Percentiles rank a stretch among this genome's conserved stretches.
phyloP scores from a whole-genome alignment of 306 rosid genomes.

The Erythrophleum fordii region DNA sequence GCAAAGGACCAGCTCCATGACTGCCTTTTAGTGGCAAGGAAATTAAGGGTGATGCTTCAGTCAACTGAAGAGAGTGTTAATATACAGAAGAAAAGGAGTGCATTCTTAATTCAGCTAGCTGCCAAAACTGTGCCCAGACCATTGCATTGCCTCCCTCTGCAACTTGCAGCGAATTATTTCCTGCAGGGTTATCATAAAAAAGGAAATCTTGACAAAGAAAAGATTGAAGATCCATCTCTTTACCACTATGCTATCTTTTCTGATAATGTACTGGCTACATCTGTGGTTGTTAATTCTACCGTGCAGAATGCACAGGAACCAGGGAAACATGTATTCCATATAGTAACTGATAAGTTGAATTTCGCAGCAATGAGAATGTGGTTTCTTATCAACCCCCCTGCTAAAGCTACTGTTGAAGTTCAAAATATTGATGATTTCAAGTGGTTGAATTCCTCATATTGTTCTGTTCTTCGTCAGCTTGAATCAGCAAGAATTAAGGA shows the following conservation, averaged over 20 bases:
- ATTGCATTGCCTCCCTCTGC: slow-evolving; percentile 89
- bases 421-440: slow-evolving; percentile 89
- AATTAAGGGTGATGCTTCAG: slow-evolving; percentile 90
- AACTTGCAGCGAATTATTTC: slow-evolving; percentile 84
- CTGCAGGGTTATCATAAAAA: slow-evolving; percentile 68
- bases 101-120: slow-evolving; percentile 90
- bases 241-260: slow-evolving; percentile 96
- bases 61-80: slow-evolving; percentile 79
- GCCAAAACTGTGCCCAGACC: slow-evolving; percentile 92
- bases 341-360: slow-evolving; percentile 90
- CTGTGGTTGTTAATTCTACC: slow-evolving; percentile 94
- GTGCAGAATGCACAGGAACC: slow-evolving; percentile 87
- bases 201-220: slow-evolving; percentile 54
- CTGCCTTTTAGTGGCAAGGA: slow-evolving; percentile 70
- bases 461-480: slow-evolving; percentile 95
- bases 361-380: slow-evolving; percentile 96
- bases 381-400: slow-evolving; percentile 87
- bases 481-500: slow-evolving; percentile 93
- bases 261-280: slow-evolving; percentile 91
- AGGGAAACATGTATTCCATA: slow-evolving; percentile 85
- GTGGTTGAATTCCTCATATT: slow-evolving; percentile 97
- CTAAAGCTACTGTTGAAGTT: slow-evolving; percentile 75
- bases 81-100: slow-evolving; percentile 76
- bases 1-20: slow-evolving; percentile 91
- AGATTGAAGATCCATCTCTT: slow-evolving; percentile 79